Evolutionary conservation across 352 stramenopile genomes (phyloP).

Genomic region (Phytophthora litchii): DNA sequence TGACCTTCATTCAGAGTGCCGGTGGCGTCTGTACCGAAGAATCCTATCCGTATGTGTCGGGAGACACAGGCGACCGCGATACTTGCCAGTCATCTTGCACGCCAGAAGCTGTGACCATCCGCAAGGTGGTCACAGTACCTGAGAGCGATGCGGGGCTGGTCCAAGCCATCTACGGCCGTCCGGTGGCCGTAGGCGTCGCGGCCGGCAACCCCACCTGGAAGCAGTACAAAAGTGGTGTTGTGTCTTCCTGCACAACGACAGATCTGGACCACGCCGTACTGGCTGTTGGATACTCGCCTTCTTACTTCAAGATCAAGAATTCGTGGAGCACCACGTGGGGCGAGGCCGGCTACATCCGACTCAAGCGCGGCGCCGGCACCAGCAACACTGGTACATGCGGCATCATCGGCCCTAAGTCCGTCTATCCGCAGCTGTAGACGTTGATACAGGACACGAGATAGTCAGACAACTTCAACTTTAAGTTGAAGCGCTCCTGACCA

Average conservation of each 20-base stretch:
- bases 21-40: conserved; percentile 82
- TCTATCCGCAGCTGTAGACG: conserved; percentile 59
- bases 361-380: conserved; percentile 81
- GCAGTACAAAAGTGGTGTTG: conserved; percentile 96
- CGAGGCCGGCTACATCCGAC: conserved; percentile 93
- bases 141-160: conserved; percentile 85
- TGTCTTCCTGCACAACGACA: conserved; percentile 78
- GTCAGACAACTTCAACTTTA: conserved; percentile 25
- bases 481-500: conserved; percentile 20
- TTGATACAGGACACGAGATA: not conserved
- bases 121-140: conserved; percentile 59
- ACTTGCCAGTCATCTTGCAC: conserved; percentile 49
- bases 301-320: conserved; percentile 98
- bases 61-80: conserved; percentile 34
- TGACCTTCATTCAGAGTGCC: conserved; percentile 85
- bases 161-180: conserved; percentile 88
- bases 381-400: conserved; percentile 50
- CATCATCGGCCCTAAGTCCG: conserved; percentile 58
- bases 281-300: conserved; percentile 92
- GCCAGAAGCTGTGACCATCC: conserved; percentile 38
- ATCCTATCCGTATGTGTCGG: conserved; percentile 85
- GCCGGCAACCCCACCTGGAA: conserved; percentile 96
- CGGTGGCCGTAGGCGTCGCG: conserved; percentile 95
- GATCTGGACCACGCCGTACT: conserved; percentile 98
- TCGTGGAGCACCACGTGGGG: conserved; percentile 96